phyloP scores from a whole-genome alignment of 2,329 filamentous ascomycete species.

The Neonectria hederae region DNA sequence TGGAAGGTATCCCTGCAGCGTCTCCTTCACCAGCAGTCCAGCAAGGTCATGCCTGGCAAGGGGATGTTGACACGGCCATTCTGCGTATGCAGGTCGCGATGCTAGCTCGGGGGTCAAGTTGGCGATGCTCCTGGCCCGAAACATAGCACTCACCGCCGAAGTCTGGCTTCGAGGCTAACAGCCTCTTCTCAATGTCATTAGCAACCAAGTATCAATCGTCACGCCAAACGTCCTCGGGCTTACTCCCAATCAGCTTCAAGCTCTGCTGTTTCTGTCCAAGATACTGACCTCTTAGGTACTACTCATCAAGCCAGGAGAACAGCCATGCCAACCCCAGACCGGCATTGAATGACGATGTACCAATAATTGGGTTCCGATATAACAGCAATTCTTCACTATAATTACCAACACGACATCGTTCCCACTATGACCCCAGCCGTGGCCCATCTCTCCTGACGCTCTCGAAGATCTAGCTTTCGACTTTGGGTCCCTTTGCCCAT shows the following conservation, averaged over 20 bases:
- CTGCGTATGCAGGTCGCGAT: neutral
- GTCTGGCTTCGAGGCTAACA: slow-evolving; percentile 16
- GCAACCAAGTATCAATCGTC: neutral
- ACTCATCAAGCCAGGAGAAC: neutral
- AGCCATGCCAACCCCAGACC: slow-evolving; percentile 2
- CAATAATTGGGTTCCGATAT: slow-evolving; percentile 29
- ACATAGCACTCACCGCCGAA: neutral
- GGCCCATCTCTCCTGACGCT: slow-evolving; percentile 27
- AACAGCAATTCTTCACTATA: slow-evolving; percentile 8
- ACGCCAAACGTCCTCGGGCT: slow-evolving; percentile 23
- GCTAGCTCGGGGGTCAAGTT: slow-evolving; percentile 9
- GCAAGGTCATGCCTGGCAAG: slow-evolving; percentile 16
- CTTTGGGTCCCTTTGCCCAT: slow-evolving; percentile 28
- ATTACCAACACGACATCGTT: slow-evolving; percentile 15
- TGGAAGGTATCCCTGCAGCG: slow-evolving; percentile 12
- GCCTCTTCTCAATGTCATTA: slow-evolving; percentile 12
- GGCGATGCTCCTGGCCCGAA: slow-evolving; percentile 13
- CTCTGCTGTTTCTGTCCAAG: neutral
- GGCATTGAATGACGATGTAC: slow-evolving; percentile 24
- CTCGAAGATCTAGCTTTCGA: slow-evolving; percentile 18
- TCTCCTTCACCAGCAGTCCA: slow-evolving; percentile 17
- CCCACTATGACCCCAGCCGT: slow-evolving; percentile 20
- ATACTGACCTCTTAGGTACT: neutral
- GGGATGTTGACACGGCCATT: slow-evolving; percentile 4
- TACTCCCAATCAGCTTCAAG: slow-evolving; percentile 8